Percentiles rank a stretch among this genome's conserved stretches.
Evolutionary conservation across 75 land plant genomes (phyloP).

Genomic region (Chamaecyparis obtusa): DNA sequence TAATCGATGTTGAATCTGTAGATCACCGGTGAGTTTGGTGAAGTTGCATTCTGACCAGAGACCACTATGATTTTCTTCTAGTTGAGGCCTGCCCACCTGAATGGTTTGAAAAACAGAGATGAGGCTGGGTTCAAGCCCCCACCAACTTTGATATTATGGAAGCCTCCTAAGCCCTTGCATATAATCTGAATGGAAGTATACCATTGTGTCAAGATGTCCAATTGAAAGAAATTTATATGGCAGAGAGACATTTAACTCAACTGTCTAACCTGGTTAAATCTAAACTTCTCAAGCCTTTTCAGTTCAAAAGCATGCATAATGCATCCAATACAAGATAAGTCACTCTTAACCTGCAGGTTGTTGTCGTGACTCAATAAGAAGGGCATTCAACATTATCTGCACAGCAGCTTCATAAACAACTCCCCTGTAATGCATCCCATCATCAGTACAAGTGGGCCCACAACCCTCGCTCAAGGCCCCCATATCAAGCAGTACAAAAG

Average conservation of each 20-base stretch:
- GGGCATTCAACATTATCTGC: conserved; percentile 83
- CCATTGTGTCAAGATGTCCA: not conserved
- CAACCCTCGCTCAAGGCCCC: conserved; percentile 54
- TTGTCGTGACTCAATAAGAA: conserved; percentile 78
- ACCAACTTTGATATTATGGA: not conserved
- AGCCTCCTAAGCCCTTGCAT: not conserved
- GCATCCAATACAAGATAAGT: not conserved
- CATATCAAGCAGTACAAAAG: conserved; percentile 67
- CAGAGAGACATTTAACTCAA: not conserved
- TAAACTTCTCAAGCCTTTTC: not conserved
- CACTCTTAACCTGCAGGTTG: conserved; percentile 21
- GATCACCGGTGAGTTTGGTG: not conserved
- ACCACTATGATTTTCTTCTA: not conserved
- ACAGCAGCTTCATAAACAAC: conserved; percentile 75
- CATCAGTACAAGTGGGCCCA: conserved; percentile 61
- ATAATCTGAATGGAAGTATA: not conserved
- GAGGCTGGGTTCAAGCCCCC: not conserved
- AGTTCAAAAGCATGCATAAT: not conserved
- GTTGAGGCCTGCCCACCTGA: not conserved
- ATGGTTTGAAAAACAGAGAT: not conserved
- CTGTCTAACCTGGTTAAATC: not conserved
- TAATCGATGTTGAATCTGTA: not conserved
- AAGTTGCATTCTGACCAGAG: not conserved
- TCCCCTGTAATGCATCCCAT: conserved; percentile 87
- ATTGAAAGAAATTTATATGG: not conserved